These are phyloP conservation scores for Auriculariales sp. DNA, from an alignment of 768 basidiomycete species.

Conservation along the genomic window DNA sequence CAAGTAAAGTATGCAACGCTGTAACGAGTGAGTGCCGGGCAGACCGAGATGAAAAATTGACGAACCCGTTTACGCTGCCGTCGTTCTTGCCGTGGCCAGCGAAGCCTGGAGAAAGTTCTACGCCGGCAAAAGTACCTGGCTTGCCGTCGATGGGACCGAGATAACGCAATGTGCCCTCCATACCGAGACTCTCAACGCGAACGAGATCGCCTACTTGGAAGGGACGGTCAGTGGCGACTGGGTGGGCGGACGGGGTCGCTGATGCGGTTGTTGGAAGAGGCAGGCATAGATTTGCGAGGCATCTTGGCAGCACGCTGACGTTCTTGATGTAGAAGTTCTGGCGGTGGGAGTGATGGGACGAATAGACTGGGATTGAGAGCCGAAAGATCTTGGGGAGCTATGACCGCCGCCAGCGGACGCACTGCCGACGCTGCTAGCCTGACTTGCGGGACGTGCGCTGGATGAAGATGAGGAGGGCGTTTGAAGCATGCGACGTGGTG, in stretches of 20 bases:
- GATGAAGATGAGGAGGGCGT: slow-evolving; percentile 19
- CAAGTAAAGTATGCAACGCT: slow-evolving; percentile 57
- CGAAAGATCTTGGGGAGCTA: too few species aligned
- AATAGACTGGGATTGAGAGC: slow-evolving; percentile 2
- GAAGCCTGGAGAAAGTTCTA: slow-evolving; percentile 77
- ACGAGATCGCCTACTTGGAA: slow-evolving; percentile 74
- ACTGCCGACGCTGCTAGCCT: slow-evolving; percentile 15
- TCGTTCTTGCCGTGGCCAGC: slow-evolving; percentile 91
- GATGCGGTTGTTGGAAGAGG: slow-evolving; percentile 36
- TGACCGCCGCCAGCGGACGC: too few species aligned
- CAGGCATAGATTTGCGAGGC: slow-evolving; percentile 15
- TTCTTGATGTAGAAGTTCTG: background rate
- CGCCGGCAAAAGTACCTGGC: slow-evolving; percentile 82
- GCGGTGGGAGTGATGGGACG: slow-evolving; percentile 3
- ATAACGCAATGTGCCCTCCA: slow-evolving; percentile 71
- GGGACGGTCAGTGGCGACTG: slow-evolving; percentile 24
- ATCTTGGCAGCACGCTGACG: slow-evolving; percentile 4
- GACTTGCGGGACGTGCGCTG: slow-evolving; percentile 36
- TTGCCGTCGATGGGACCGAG: slow-evolving; percentile 83
- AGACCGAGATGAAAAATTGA: slow-evolving; percentile 10
- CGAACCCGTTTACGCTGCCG: slow-evolving; percentile 79
- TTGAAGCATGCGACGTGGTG: slow-evolving; percentile 13
- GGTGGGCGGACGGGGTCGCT: slow-evolving; percentile 31
- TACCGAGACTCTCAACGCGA: slow-evolving; percentile 74
- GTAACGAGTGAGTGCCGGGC: too few species aligned